A percentile compares a stretch with the other conserved stretches of the same genome.
Evolutionary conservation across 331 rosid genomes (phyloP).

Genomic region (Telfairia occidentalis): DNA sequence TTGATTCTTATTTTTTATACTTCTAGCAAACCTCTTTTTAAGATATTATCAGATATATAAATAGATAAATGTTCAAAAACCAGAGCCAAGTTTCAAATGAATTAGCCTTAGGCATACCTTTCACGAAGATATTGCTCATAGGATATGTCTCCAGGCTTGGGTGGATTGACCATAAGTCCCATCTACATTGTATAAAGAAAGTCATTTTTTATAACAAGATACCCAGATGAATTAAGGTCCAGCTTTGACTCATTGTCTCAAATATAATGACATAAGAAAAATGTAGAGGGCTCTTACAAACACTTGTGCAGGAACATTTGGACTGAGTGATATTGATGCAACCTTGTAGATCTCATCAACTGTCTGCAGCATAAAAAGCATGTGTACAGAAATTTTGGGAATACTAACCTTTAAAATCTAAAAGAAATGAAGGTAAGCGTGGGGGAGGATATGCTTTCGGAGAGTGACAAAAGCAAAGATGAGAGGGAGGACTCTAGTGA

Average conservation of each 20-base stretch:
- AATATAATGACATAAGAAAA: neutral
- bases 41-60: neutral
- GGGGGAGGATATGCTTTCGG: neutral
- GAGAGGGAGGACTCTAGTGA: neutral
- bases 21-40: neutral
- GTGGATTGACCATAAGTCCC: slow-evolving; percentile 94
- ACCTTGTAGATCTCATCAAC: slow-evolving; percentile 94
- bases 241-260: neutral
- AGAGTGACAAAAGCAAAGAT: neutral
- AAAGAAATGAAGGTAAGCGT: neutral
- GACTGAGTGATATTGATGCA: slow-evolving; percentile 82
- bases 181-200: slow-evolving; percentile 39
- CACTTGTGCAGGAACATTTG: slow-evolving; percentile 96
- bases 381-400: neutral
- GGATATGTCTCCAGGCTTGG: slow-evolving; percentile 85
- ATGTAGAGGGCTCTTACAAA: slow-evolving; percentile 37
- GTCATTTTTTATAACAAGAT: slow-evolving; percentile 8
- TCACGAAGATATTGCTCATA: slow-evolving; percentile 69
- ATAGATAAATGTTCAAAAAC: neutral
- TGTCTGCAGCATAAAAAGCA: slow-evolving; percentile 40
- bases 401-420: neutral
- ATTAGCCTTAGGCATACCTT: slow-evolving; percentile 38
- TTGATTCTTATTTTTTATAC: neutral
- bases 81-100: neutral
- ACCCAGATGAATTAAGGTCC: neutral